Evolutionary conservation across 352 stramenopile species (phyloP).

Genomic region (Phytophthora ohioensis): DNA sequence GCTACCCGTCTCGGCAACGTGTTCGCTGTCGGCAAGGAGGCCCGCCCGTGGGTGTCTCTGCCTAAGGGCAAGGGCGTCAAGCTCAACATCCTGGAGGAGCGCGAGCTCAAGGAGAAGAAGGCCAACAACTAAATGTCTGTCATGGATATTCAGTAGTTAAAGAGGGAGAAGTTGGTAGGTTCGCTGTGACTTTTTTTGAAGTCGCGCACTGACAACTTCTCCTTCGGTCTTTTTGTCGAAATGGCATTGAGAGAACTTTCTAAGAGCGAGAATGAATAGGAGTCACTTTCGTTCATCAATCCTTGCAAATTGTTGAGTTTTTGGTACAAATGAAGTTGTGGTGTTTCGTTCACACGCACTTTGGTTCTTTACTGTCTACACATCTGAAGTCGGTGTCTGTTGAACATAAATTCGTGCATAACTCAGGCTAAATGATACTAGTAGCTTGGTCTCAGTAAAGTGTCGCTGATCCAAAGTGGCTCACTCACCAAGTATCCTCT

Average conservation of each 20-base stretch:
- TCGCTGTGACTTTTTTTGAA: slow-evolving; percentile 29
- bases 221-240: slow-evolving; percentile 14
- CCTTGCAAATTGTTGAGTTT: no score
- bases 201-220: slow-evolving; percentile 21
- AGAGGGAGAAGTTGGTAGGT: slow-evolving; percentile 11
- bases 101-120: slow-evolving; percentile 79
- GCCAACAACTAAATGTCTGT: slow-evolving; percentile 64
- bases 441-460: no score
- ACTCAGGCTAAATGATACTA: no score
- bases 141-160: slow-evolving; percentile 20
- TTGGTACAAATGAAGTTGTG: no score
- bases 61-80: slow-evolving; percentile 99
- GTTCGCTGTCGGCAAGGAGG: slow-evolving; percentile 97
- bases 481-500: neutral
- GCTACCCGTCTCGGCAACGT: slow-evolving; percentile 97
- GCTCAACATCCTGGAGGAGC: slow-evolving; percentile 98
- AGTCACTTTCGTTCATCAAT: slow-evolving; percentile 37
- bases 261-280: slow-evolving; percentile 44
- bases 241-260: slow-evolving; percentile 45
- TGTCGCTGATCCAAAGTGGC: neutral
- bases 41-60: slow-evolving; percentile 94
- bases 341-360: no score
- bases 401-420: no score
- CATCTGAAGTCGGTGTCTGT: no score
- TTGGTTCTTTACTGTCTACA: no score